Evolutionary conservation across 176 grass and related monocot species (phyloP), one percentile per base, ranked within the genome.

Genomic region (Cocos nucifera): DNA sequence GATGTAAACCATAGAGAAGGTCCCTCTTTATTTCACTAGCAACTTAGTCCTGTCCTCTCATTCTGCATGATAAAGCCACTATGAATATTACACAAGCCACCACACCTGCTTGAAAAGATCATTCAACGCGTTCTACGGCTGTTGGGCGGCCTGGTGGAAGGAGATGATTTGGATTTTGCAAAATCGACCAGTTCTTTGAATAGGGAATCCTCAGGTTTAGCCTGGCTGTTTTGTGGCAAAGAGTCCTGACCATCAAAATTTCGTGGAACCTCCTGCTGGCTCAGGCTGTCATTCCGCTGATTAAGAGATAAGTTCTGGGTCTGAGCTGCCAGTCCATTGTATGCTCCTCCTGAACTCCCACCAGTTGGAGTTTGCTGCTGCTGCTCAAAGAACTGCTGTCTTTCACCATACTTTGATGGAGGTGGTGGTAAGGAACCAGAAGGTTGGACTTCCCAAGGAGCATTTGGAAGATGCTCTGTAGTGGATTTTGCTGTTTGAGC

Each of bases 111-210:
- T 23, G n/a, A 39, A 18, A 15, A 65, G 2, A 54, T 10, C 22
- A n/a, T 29, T 96, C 69, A 97, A 64, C 84, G 92, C 52, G 92
- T 97, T 80, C 83, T 59, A 53, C 87, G 83, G 57, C 92, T 97
- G 55, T 72, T 79, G 44, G 83, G 61, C 39, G 86, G 80, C 56
- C 87, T 96, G 12, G 79, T 7, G 19, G 67, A 83, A 3, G 82
- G 78, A 63, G 91, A 86, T 6, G 85, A 95, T 5, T 90, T 90
- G 17, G 74, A 72, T 69, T 74, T 97, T 3, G 83, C 87, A 51
- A 97, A 82, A 72, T 97, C 92, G 0, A 97, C 87, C 21, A 97
- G 75, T 24, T 97, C 92, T 80, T 88, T 97, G 62, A 97, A 97
- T 25, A 97, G 81, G 14, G 75, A 65, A 54, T 97, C 92, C 78